These are phyloP conservation scores for Agastache rugosa DNA, from an alignment of 257 asterid genomes.

Conservation along the genomic window DNA sequence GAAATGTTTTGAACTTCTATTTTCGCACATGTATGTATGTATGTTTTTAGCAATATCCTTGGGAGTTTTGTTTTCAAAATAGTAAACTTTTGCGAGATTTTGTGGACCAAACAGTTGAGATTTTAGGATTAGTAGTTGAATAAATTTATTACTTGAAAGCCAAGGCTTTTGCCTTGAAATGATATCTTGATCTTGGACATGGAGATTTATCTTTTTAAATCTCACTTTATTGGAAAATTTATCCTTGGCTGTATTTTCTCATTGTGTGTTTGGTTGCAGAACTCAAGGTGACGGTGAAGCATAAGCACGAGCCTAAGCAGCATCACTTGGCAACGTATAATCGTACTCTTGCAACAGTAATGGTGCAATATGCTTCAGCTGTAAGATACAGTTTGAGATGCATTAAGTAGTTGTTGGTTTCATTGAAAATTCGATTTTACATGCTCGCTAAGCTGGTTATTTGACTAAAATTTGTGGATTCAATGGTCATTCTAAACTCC, in stretches of 20 bases:
- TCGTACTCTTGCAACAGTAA: conserved; percentile 77
- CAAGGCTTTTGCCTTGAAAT: background rate
- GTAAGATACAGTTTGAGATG: conserved; percentile 57
- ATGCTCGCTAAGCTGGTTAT: background rate
- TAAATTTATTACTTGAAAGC: background rate
- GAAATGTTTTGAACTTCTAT: background rate
- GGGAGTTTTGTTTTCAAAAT: background rate
- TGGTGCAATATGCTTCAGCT: conserved; percentile 96
- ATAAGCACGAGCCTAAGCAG: conserved; percentile 44
- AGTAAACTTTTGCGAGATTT: background rate
- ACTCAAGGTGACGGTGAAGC: conserved; percentile 58
- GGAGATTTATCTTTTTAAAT: background rate
- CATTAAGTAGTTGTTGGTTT: conserved; percentile 24
- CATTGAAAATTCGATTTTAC: conserved; percentile 17
- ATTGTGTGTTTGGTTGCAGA: conserved; percentile 52
- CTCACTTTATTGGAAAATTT: background rate
- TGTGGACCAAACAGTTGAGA: background rate
- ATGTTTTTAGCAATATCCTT: background rate
- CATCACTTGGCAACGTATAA: conserved; percentile 54
- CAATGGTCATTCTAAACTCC: conserved; percentile 18
- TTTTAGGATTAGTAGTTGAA: conserved; percentile 2
- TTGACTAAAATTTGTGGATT: conserved; percentile 9
- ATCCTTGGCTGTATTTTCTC: background rate
- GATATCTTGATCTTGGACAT: background rate
- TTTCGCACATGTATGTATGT: background rate